Base-by-base conservation (phyloP, 176 grass and related monocot genomes). In the Oryza meyeriana region DNA sequence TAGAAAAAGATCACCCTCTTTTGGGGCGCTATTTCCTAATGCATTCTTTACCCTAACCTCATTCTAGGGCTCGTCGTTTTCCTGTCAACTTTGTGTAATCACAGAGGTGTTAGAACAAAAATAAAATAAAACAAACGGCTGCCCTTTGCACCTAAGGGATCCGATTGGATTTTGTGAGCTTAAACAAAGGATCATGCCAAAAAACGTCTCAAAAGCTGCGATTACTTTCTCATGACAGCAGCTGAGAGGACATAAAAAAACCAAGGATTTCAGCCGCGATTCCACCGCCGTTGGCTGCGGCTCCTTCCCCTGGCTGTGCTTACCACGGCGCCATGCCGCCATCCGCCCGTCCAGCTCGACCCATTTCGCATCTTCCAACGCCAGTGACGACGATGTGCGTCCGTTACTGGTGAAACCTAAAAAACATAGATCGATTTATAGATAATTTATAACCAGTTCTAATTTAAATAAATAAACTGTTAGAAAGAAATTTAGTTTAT, bases 51-150 rank as follows among this genome's bases (percentile, higher is more conserved):
- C 25, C 11, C 66, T 27, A 55, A 39, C 20, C 61, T 25, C 44
- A 2, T 25, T 10, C 22, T 35, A 59, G 52, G 74, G 63, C 13
- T 34, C 82, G 25, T 85, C 77, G 22, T 55, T 89, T 76, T 81
- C 76, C 22, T 10, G 6, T 36, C 69, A 3, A 22, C 71, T 77
- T 64, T 85, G 66, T 6, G 18, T 36, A 50, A 63, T 65, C 64
- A 61, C 10, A 32, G 14, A 63, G 16, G 18, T 38, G 52, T 61
- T 75, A 24, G 3, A 3, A 55, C 20, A 55, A 55, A 7, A 20
- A 18, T 20, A 20, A 12, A 22, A 52, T 42, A 11, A 42, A 66
- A 48, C 34, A 42, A 72, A 50, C 28, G 9, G 38, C 61, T 57
- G 12, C 35, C 57, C 30, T 33, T 28, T 81, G 29, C 22, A 65